Evolutionary conservation across 306 rosid genomes (phyloP).

Genomic region (Cicer pinnatifidum): DNA sequence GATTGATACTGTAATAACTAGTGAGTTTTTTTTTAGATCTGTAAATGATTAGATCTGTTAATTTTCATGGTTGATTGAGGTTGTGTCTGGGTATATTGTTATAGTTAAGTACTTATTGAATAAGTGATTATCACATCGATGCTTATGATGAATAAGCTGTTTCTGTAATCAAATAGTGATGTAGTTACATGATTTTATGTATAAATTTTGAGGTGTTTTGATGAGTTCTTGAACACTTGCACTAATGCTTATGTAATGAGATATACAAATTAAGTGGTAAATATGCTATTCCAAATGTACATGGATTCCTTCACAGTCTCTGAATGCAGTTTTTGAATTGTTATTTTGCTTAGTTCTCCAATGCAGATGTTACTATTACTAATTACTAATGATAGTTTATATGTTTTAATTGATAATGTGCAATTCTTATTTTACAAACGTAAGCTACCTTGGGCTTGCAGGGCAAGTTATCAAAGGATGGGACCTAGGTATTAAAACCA

Average conservation of each 20-base stretch:
- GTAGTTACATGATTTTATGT: background rate
- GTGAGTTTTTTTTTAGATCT: background rate
- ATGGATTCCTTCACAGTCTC: background rate
- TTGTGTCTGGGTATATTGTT: background rate
- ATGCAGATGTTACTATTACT: background rate
- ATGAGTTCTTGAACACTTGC: background rate
- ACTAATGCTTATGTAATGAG: background rate
- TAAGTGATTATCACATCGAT: background rate
- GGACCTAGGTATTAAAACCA: constrained; percentile 86
- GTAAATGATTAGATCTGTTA: background rate
- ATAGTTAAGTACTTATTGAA: background rate
- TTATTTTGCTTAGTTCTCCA: background rate
- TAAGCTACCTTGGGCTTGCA: constrained; percentile 41
- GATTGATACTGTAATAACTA: background rate
- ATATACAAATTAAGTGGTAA: background rate
- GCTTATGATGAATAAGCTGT: background rate
- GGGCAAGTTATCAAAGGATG: constrained; percentile 97
- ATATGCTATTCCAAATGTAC: background rate
- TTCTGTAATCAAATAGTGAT: background rate
- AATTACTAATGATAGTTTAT: too few relatives aligned
- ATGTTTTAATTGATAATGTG: background rate
- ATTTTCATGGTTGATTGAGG: background rate
- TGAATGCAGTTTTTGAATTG: background rate
- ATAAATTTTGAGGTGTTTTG: background rate
- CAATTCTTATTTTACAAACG: background rate